These are phyloP conservation scores for Coffea eugenioides DNA, from an alignment of 257 asterid genomes.

Conservation along the genomic window DNA sequence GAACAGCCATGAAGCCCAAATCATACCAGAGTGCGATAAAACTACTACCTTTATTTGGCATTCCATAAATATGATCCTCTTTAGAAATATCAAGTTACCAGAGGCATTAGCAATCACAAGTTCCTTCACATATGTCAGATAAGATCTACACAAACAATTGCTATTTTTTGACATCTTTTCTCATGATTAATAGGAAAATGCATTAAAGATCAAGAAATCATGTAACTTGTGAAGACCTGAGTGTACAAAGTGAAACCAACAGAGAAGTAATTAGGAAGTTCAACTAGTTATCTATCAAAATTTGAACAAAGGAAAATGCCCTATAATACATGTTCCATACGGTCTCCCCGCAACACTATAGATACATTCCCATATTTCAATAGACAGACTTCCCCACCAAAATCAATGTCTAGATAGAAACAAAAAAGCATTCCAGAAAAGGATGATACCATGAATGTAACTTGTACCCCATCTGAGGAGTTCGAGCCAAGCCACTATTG, in stretches of 20 bases:
- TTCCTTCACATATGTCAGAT: not conserved
- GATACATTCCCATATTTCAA: not conserved
- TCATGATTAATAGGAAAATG: not conserved
- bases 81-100: not conserved
- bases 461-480: slow-evolving; percentile 96
- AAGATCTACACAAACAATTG: not conserved
- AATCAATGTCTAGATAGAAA: not conserved
- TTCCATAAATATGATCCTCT: not conserved
- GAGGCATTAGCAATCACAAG: not conserved
- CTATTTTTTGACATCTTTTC: not conserved
- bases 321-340: not conserved
- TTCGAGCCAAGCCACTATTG: slow-evolving; percentile 65
- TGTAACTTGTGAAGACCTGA: not conserved
- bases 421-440: not conserved
- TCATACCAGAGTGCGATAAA: not conserved
- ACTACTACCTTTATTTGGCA: not conserved
- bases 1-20: too few species aligned
- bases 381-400: too few species aligned
- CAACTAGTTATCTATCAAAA: not conserved
- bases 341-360: not conserved
- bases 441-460: not conserved
- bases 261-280: not conserved
- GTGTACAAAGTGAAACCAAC: not conserved
- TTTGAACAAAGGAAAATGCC: not conserved
- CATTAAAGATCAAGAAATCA: not conserved